A percentile compares a stretch with the other conserved stretches of the same genome.
Evolutionary conservation across 2,329 filamentous ascomycete genomes (phyloP).

Genomic region (Aspergillus tanneri): DNA sequence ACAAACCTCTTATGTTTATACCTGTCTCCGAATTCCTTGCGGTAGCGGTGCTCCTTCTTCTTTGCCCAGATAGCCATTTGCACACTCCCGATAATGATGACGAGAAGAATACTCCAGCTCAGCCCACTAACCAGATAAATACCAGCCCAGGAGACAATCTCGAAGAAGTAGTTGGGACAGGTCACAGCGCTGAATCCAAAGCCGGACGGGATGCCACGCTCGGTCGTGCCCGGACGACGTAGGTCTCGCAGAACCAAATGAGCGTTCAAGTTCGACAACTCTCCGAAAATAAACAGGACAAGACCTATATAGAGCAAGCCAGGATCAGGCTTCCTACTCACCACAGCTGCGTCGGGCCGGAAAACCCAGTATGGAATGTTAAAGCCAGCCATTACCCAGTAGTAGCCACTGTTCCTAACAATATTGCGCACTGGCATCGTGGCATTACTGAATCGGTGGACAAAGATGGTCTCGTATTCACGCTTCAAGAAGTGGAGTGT

Average conservation of each 20-base stretch:
- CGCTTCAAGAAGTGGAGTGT: conserved; percentile 88
- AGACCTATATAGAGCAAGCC: conserved; percentile 66
- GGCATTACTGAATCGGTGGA: conserved; percentile 90
- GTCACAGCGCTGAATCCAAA: conserved; percentile 85
- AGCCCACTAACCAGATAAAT: conserved; percentile 72
- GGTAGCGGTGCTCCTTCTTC: conserved; percentile 88
- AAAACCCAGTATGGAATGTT: conserved; percentile 85
- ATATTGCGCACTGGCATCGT: conserved; percentile 95
- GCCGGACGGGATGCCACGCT: conserved; percentile 82
- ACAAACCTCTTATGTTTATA: conserved; percentile 93
- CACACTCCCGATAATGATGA: conserved; percentile 67
- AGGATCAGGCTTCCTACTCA: conserved; percentile 51
- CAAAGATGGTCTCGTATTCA: conserved; percentile 88
- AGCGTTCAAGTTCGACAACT: conserved; percentile 75
- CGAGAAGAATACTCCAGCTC: conserved; percentile 74
- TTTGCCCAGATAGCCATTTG: conserved; percentile 87
- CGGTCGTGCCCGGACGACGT: conserved; percentile 74
- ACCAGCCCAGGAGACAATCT: conserved; percentile 81
- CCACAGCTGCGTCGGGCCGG: conserved; percentile 68
- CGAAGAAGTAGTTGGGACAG: conserved; percentile 96
- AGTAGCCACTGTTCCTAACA: conserved; percentile 92
- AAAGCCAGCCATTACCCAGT: conserved; percentile 82
- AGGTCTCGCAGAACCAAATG: conserved; percentile 77
- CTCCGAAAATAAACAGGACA: conserved; percentile 71
- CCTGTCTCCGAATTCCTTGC: conserved; percentile 85